Evolutionary conservation across 345 rosid species (phyloP).

Genomic region (Schrenkiella parvula): DNA sequence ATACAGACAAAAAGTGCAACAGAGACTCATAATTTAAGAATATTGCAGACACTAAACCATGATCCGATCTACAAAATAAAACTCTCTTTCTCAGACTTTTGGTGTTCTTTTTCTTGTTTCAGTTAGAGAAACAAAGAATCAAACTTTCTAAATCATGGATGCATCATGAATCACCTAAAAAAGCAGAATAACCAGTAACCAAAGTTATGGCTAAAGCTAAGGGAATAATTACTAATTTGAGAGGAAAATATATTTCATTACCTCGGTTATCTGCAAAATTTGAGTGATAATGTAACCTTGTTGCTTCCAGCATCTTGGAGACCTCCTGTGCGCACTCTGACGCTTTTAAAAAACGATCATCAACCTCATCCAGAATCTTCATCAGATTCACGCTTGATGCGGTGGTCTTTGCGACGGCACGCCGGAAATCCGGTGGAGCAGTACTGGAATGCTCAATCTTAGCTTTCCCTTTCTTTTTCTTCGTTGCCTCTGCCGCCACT

Average conservation of each 20-base stretch:
- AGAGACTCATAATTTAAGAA: neutral
- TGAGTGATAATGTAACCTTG: conserved; percentile 88
- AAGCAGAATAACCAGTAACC: neutral
- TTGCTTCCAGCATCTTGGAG: conserved; percentile 83
- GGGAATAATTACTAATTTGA: neutral
- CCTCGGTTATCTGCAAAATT: conserved; percentile 92
- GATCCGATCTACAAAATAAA: conserved; percentile 23
- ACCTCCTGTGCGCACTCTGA: conserved; percentile 86
- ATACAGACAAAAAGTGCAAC: conserved; percentile 25
- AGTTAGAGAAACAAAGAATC: conserved; percentile 17
- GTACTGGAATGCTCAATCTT: conserved; percentile 58
- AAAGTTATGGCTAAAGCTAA: neutral
- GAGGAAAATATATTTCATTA: neutral
- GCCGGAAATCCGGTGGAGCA: conserved; percentile 56
- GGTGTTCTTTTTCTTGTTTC: conserved; percentile 4
- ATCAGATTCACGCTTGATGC: conserved; percentile 45
- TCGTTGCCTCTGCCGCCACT: conserved; percentile 27
- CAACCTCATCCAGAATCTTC: conserved; percentile 63
- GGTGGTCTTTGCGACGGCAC: conserved; percentile 25
- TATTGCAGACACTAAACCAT: conserved; percentile 23
- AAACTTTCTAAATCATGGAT: conserved; percentile 6
- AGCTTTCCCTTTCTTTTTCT: conserved; percentile 33
- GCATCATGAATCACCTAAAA: neutral
- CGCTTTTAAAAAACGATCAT: conserved; percentile 82
- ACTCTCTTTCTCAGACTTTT: neutral